Evolutionary conservation across 352 stramenopile species (phyloP).

Genomic region (Globisporangium cystogenes): DNA sequence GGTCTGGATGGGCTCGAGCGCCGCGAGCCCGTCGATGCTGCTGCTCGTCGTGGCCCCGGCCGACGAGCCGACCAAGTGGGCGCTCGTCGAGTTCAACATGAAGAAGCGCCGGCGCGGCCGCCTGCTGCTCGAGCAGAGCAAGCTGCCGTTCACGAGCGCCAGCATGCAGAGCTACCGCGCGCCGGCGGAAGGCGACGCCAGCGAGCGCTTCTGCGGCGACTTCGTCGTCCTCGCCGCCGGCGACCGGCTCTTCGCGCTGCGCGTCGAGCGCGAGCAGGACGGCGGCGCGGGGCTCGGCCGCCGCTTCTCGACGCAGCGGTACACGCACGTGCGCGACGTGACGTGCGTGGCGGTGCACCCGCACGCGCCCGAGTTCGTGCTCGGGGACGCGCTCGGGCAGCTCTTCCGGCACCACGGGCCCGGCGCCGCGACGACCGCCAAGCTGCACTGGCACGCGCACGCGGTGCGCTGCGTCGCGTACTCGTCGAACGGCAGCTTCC

Average conservation of each 20-base stretch:
- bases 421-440: conserved; percentile 22
- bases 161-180: conserved; percentile 51
- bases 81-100: conserved; percentile 65
- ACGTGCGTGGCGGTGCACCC: conserved; percentile 61
- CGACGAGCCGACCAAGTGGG: conserved; percentile 31
- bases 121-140: conserved; percentile 40
- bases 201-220: conserved; percentile 26
- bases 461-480: conserved; percentile 67
- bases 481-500: conserved; percentile 65
- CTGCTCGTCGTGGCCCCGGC: conserved; percentile 28
- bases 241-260: conserved; percentile 32
- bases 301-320: conserved; percentile 28
- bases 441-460: conserved; percentile 87
- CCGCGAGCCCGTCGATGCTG: conserved; percentile 48
- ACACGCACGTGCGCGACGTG: conserved; percentile 42
- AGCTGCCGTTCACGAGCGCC: conserved; percentile 38
- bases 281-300: conserved; percentile 21
- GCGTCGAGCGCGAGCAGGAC: conserved; percentile 28
- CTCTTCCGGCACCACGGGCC: conserved; percentile 49
- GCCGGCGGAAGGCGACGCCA: neutral
- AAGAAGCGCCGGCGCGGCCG: conserved; percentile 53
- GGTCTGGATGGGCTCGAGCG: conserved; percentile 68
- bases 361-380: conserved; percentile 38
- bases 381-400: conserved; percentile 62
- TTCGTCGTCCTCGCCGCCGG: conserved; percentile 42